These are phyloP conservation scores for Peziza echinospora DNA, from an alignment of 495 filamentous ascomycete genomes.

Conservation along the genomic window DNA sequence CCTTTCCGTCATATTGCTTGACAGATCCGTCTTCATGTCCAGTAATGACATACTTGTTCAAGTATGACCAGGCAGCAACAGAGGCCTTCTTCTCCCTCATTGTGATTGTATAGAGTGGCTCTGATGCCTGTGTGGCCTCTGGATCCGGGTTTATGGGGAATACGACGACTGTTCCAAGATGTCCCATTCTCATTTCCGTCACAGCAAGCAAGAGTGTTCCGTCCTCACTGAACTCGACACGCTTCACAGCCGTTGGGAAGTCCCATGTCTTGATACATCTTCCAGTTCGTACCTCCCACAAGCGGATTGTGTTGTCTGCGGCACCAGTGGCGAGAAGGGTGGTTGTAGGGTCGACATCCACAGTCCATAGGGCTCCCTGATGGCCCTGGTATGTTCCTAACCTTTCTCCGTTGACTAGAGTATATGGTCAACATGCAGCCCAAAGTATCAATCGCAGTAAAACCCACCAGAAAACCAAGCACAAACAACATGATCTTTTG, in stretches of 20 bases:
- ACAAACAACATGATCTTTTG: constrained; percentile 94
- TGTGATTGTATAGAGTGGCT: constrained; percentile 62
- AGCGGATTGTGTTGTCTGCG: constrained; percentile 90
- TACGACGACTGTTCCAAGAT: constrained; percentile 77
- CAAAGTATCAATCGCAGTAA: background rate
- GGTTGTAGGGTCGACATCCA: constrained; percentile 89
- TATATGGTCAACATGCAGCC: background rate
- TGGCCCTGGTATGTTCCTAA: constrained; percentile 92
- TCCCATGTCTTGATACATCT: constrained; percentile 91
- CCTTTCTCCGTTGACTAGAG: constrained; percentile 64
- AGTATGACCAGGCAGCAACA: constrained; percentile 85
- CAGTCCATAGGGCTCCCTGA: constrained; percentile 93
- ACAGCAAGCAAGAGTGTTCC: constrained; percentile 72
- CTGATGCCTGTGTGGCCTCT: constrained; percentile 59
- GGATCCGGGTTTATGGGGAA: constrained; percentile 64
- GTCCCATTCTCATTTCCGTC: constrained; percentile 94
- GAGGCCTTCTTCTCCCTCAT: constrained; percentile 90
- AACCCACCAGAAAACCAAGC: constrained; percentile 49
- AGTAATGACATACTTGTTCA: constrained; percentile 83
- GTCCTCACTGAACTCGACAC: constrained; percentile 88
- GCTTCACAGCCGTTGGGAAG: constrained; percentile 84
- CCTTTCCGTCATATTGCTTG: constrained; percentile 88
- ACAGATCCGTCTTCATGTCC: constrained; percentile 91
- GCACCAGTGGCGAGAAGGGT: constrained; percentile 83
- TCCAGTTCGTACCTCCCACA: constrained; percentile 92